Evolutionary conservation across 306 rosid species (phyloP), one percentile per base, ranked within the genome.

Genomic region (Mucuna pruriens): DNA sequence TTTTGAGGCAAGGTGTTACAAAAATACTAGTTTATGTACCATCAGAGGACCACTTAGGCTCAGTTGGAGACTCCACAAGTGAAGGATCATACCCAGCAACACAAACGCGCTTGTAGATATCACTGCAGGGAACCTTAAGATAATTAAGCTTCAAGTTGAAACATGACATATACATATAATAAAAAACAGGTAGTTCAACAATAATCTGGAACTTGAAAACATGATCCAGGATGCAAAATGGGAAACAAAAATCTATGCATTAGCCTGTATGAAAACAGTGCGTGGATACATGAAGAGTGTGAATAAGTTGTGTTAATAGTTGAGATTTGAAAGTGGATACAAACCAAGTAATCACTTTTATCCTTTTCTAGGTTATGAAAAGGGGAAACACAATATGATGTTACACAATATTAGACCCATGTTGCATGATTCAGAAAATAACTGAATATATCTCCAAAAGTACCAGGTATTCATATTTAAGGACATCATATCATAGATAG

Each of bases 11-110:
- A 19, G 77, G 19, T 2, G 1, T 51, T 19, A 25, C 6, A 52
- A 45, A 79, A 48, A 58, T 40, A 67, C 19, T 61, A 79, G 52
- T 46, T 76, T 81, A 31, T 19, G 58, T 87, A 95, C 99, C 99
- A 77, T 74, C 71, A 13, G 97, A 76, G 36, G 98, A 93, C 99
- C 99, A 96, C 92, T 93, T 93, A 29, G 99, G 99, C 86, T 92
- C 99, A 65, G 89, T 86, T 77, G 98, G 92, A 72, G 99, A 90
- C 85, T 93, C 99, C 85, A 91, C 91, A 68, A 87, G 34, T 5
- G 71, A 77, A 66, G 94, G 81, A 88, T 95, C 97, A 55, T 64
- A 29, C 26, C 99, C 97, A 86, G 96, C 90, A 76, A 95, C 85
- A 80, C 92, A 87, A 52, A 88, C 73, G 65, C 90, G 89, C 79